Evolutionary conservation across 306 rosid genomes (phyloP).

Genomic region (Prunus armeniaca): DNA sequence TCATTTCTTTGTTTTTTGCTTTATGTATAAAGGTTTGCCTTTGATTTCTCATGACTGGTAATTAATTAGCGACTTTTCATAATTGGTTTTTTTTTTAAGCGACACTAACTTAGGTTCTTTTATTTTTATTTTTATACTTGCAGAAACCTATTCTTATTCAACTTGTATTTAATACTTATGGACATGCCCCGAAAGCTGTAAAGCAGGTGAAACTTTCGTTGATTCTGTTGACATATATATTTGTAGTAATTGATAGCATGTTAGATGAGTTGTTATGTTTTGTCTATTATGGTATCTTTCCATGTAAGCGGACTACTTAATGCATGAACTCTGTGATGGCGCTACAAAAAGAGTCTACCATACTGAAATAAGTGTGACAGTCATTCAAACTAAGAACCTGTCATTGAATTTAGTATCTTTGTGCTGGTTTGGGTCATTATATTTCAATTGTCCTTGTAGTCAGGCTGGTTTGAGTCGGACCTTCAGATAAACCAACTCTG

Average conservation of each 20-base stretch:
- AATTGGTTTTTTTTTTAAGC: conserved; percentile 14
- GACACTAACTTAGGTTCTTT: conserved; percentile 16
- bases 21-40: conserved; percentile 81
- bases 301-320: neutral
- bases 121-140: conserved; percentile 11
- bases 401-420: neutral
- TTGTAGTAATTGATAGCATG: neutral
- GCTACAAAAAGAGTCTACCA: neutral
- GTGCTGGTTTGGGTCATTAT: neutral
- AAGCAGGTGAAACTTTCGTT: conserved; percentile 61
- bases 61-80: neutral
- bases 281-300: neutral
- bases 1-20: conserved; percentile 85
- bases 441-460: neutral
- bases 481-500: neutral
- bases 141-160: conserved; percentile 94
- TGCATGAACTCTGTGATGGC: neutral
- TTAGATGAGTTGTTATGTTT: neutral
- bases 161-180: conserved; percentile 70
- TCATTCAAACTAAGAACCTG: neutral
- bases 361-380: neutral
- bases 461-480: neutral
- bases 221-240: neutral
- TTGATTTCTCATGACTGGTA: conserved; percentile 14
- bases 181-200: conserved; percentile 59